phyloP scores from a whole-genome alignment of 441 rosid genomes.

The Erysimum pusillum region DNA sequence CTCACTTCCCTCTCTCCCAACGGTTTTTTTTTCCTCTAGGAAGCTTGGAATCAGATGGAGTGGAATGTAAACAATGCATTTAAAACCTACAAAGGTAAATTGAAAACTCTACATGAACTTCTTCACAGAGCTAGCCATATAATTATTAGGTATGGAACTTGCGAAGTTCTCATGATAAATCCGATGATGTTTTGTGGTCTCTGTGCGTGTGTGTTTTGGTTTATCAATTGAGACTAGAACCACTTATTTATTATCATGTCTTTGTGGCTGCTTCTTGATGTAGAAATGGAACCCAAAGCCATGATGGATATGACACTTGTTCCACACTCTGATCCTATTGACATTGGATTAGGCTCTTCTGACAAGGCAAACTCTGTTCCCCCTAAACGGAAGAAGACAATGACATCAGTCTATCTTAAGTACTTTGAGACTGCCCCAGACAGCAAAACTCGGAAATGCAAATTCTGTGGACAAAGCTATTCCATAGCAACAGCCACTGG shows the following conservation, averaged over 20 bases:
- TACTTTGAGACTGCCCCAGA: conserved; percentile 86
- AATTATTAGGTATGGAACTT: conserved; percentile 15
- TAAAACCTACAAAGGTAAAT: conserved; percentile 80
- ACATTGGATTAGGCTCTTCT: conserved; percentile 78
- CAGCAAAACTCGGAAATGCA: conserved; percentile 89
- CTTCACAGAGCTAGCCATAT: conserved; percentile 3
- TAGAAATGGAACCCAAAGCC: conserved; percentile 85
- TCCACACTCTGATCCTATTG: conserved; percentile 66
- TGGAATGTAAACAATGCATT: conserved; percentile 82
- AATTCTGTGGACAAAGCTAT: conserved; percentile 92
- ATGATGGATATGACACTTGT: conserved; percentile 73
- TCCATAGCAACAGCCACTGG: conserved; percentile 96
- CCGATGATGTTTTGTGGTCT: background rate
- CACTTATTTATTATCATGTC: background rate
- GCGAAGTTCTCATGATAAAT: background rate
- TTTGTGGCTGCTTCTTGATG: conserved; percentile 41
- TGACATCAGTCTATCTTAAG: conserved; percentile 94
- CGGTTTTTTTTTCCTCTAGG: conserved; percentile 12
- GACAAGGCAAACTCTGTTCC: conserved; percentile 63
- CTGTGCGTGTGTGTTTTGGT: background rate
- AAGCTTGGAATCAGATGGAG: conserved; percentile 66
- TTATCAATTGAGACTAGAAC: conserved; percentile 3
- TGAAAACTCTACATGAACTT: background rate
- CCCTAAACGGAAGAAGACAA: conserved; percentile 88
- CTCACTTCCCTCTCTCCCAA: conserved; percentile 19